Conservation (phyloP, 331 rosid species). For the Arachis monticola region DNA sequence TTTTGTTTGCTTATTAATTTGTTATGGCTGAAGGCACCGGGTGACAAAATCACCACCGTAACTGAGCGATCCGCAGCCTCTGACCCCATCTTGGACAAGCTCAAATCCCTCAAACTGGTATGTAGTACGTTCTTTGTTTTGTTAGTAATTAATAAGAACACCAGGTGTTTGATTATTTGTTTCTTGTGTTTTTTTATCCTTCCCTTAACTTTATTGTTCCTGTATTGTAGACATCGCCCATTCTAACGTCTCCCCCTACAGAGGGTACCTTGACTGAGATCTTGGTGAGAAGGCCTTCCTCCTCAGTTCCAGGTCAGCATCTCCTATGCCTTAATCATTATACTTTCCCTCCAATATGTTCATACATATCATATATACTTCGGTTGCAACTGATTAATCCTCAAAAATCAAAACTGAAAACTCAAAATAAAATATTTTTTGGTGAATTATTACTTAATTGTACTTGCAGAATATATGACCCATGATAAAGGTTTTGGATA, state of each 20-base stretch:
- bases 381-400: conserved; percentile 7
- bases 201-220: not conserved
- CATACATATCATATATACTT: conserved; percentile 2
- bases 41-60: conserved; percentile 83
- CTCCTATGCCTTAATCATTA: not conserved
- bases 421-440: not conserved
- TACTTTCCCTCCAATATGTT: not conserved
- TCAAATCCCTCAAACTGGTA: conserved; percentile 76
- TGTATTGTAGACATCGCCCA: conserved; percentile 74
- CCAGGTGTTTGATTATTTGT: conserved; percentile 11
- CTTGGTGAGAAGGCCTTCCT: conserved; percentile 79
- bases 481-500: not conserved
- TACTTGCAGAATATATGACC: not conserved
- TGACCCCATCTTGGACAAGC: conserved; percentile 75
- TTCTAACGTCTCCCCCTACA: conserved; percentile 72
- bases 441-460: not conserved
- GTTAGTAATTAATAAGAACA: not conserved
- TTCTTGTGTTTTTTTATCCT: not conserved
- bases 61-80: conserved; percentile 63
- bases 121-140: not conserved
- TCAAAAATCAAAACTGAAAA: not conserved
- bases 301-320: conserved; percentile 67
- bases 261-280: conserved; percentile 89
- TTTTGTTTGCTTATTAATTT: conserved; percentile 22
- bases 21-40: conserved; percentile 48